Conservation (phyloP, 2,329 filamentous ascomycete species). For the Fusarium tjaetaba region DNA sequence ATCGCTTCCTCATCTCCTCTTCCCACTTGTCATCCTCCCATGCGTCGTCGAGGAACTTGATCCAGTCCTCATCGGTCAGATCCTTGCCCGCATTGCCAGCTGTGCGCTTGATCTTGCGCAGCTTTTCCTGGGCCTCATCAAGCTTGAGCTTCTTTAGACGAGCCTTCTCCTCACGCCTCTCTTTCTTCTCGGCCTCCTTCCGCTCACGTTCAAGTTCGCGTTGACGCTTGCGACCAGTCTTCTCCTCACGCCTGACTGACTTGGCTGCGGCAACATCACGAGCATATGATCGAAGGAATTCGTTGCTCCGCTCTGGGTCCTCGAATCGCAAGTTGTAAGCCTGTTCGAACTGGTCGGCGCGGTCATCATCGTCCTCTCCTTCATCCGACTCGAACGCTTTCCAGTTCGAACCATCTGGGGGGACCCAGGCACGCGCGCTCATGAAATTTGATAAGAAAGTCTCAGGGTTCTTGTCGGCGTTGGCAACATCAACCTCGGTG, state of each 20-base stretch:
- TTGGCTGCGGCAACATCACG: slow-evolving; percentile 84
- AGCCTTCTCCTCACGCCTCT: slow-evolving; percentile 82
- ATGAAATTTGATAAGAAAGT: slow-evolving; percentile 95
- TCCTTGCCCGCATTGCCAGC: slow-evolving; percentile 78
- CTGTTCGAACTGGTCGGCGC: slow-evolving; percentile 87
- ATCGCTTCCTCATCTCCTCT: slow-evolving; percentile 85
- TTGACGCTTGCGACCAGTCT: slow-evolving; percentile 78
- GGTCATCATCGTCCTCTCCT: slow-evolving; percentile 76
- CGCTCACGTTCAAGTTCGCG: slow-evolving; percentile 81
- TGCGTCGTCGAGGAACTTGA: slow-evolving; percentile 82
- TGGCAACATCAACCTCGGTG: slow-evolving; percentile 72
- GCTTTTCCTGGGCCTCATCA: slow-evolving; percentile 87
- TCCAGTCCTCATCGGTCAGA: slow-evolving; percentile 81
- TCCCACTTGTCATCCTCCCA: slow-evolving; percentile 95
- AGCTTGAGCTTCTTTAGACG: slow-evolving; percentile 87
- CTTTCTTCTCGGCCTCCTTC: slow-evolving; percentile 80
- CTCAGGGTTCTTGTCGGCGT: slow-evolving; percentile 89
- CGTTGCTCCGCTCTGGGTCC: slow-evolving; percentile 87
- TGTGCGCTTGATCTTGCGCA: slow-evolving; percentile 88
- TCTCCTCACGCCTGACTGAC: slow-evolving; percentile 86
- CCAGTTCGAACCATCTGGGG: slow-evolving; percentile 72
- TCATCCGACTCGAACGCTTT: slow-evolving; percentile 93
- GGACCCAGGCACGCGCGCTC: slow-evolving; percentile 89
- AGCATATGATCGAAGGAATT: slow-evolving; percentile 87
- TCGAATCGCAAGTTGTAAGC: slow-evolving; percentile 98